Base-by-base conservation (phyloP, 164 flowering plant genomes). In the Macadamia tetraphylla region DNA sequence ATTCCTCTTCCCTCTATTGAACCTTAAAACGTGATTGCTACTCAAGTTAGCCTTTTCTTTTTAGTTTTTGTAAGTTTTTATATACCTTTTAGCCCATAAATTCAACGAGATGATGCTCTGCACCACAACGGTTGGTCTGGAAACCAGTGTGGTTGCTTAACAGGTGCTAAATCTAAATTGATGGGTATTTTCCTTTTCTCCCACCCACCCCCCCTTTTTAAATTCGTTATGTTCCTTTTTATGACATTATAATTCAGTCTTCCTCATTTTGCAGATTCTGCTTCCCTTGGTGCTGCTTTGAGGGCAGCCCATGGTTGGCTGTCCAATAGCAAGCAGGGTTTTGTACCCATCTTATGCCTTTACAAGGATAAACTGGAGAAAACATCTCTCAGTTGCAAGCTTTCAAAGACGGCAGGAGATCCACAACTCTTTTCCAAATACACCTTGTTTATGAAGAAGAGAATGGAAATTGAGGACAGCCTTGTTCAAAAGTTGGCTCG, bases 241-340 rank as follows among this genome's bases (percentile, higher is more conserved):
- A 46, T 1, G 51, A 46, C 48, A 23, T 60, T 58, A 6, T 35
- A 40, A 46, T 18, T 51, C 23, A 49, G 29, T 8, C 2, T 32
- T 48, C 62, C 17, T 30, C 58, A 11, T 40, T 62, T 60, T 56
- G 63, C 85, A 94, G 98, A 91, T 81, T 92, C 99, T 0, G 99
- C 99, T 62, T 94, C 99, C 6, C 73, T 94, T 6, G 99, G 98
- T 61, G 99, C 91, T 61, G 97, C 99, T 44, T 60, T 94, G 68
- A 82, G 97, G 75, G 97, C 97, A 53, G 98, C 95, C 55, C 97
- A 94, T 80, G 98, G 98, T 29, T 94, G 96, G 97, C 65, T 92
- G 52, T 94, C 98, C 88, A 72, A 82, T 76, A 81, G 73, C 6
- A 81, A 81, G 46, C 87, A 87, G 9, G 66, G 77, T 56, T 90